phyloP scores from a whole-genome alignment of 2,329 filamentous ascomycete species.

The Apiospora koreana region DNA sequence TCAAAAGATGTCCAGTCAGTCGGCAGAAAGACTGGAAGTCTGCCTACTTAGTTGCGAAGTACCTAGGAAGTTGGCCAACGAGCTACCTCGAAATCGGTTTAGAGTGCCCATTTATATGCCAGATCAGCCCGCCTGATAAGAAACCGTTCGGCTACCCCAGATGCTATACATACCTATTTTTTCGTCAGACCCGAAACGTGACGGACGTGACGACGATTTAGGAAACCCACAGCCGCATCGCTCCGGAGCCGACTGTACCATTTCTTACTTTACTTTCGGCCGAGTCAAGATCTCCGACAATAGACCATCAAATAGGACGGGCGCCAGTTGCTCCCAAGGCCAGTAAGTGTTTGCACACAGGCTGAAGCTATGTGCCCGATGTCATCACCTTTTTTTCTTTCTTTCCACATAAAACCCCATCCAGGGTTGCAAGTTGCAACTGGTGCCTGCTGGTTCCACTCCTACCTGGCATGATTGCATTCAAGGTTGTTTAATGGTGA shows the following conservation, averaged over 20 bases:
- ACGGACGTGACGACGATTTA: neutral
- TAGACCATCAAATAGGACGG: neutral
- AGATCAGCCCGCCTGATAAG: slow-evolving; percentile 3
- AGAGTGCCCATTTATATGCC: neutral
- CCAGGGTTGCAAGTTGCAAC: neutral
- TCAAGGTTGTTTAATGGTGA: neutral
- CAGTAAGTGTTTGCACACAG: neutral
- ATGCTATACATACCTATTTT: neutral
- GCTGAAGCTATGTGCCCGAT: neutral
- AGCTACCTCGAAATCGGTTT: neutral
- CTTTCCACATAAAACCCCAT: neutral
- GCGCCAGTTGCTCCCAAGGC: neutral
- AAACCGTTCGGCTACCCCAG: neutral
- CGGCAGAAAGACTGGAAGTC: neutral
- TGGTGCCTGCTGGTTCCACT: neutral
- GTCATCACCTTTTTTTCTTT: neutral
- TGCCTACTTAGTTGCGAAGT: neutral
- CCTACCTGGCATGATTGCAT: neutral
- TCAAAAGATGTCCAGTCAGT: neutral
- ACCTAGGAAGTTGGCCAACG: neutral
- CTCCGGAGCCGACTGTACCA: neutral
- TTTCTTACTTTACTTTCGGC: neutral
- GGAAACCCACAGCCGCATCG: neutral
- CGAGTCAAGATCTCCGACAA: neutral
- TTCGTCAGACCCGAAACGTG: neutral